These are phyloP conservation scores for Rhododendron vialii DNA, from an alignment of 148 eudicot species.

Conservation along the genomic window DNA sequence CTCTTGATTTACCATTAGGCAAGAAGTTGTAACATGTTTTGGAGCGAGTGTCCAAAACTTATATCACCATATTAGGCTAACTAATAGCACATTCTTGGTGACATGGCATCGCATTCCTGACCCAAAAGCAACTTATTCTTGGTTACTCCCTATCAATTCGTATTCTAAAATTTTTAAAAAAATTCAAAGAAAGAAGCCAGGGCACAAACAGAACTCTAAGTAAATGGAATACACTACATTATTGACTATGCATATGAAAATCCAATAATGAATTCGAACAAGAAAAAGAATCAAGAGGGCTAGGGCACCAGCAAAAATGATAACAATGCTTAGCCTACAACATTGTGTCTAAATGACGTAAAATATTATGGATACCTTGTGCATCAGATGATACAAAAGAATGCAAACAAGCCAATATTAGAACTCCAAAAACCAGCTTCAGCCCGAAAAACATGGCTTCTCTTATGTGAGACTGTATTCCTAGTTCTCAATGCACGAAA, in stretches of 20 bases:
- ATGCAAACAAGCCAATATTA: conserved; percentile 37
- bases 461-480: background rate
- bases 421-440: conserved; percentile 35
- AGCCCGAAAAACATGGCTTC: conserved; percentile 19
- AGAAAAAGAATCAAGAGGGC: background rate
- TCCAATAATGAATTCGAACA: background rate
- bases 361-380: conserved; percentile 49
- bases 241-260: background rate
- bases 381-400: conserved; percentile 41
- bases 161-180: background rate
- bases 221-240: background rate
- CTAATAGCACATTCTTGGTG: background rate
- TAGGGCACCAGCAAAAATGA: background rate
- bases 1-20: background rate
- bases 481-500: conserved; percentile 3
- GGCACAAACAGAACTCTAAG: background rate
- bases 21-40: background rate
- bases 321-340: background rate
- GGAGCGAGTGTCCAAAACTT: background rate
- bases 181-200: background rate
- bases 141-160: background rate
- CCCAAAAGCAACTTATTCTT: background rate
- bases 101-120: background rate
- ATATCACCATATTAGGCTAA: background rate
- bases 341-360: background rate